Conservation (phyloP, 495 filamentous ascomycete genomes). For the Hyphodiscus hymeniophilus region DNA sequence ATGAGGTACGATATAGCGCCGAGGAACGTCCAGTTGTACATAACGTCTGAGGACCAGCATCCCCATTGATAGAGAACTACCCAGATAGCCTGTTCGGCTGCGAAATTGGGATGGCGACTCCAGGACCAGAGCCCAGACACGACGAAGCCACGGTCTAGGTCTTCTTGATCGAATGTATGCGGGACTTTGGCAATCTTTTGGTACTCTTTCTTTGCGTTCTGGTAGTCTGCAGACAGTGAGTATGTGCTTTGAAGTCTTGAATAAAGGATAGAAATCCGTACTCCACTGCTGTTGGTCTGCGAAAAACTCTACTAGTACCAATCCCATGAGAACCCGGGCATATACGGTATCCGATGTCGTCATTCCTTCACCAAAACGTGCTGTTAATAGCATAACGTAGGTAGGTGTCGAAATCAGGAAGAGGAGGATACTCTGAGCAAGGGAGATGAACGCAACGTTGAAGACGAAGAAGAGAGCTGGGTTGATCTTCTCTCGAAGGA, state of each 20-base stretch:
- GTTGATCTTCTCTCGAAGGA: constrained; percentile 20
- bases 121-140: constrained; percentile 78
- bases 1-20: constrained; percentile 61
- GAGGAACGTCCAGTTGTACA: constrained; percentile 71
- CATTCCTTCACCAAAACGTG: constrained; percentile 28
- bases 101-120: constrained; percentile 90
- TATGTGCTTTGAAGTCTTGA: constrained; percentile 10
- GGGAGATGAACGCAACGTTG: constrained; percentile 80
- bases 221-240: constrained; percentile 47
- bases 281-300: constrained; percentile 95
- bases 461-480: constrained; percentile 65
- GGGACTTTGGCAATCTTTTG: constrained; percentile 62
- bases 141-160: constrained; percentile 88
- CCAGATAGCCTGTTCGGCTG: constrained; percentile 90
- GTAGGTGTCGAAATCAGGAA: constrained; percentile 69
- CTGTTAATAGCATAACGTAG: constrained; percentile 64
- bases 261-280: constrained; percentile 24
- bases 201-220: constrained; percentile 71
- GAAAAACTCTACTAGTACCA: constrained; percentile 67
- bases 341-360: constrained; percentile 58
- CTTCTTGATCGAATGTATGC: constrained; percentile 50
- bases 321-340: constrained; percentile 54
- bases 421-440: constrained; percentile 75
- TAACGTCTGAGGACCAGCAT: constrained; percentile 58
- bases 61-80: constrained; percentile 78